Evolutionary conservation across 169 alveolate genomes (phyloP).

Genomic region (Cystoisospora suis): DNA sequence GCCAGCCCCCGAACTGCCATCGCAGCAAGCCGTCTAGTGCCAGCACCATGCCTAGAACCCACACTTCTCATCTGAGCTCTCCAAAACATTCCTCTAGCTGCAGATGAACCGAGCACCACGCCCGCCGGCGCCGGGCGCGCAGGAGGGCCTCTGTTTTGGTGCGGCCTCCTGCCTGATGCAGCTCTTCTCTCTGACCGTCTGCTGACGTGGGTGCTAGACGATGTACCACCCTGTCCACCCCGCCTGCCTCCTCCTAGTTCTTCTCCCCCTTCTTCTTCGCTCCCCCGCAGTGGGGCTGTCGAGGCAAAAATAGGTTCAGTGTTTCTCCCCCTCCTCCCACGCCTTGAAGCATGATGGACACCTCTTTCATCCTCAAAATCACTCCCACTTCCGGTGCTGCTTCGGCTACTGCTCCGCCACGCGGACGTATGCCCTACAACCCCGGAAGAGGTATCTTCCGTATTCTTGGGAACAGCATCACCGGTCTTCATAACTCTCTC

Average conservation of each 20-base stretch:
- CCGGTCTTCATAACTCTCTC: neutral
- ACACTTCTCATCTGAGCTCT: neutral
- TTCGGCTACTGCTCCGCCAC: slow-evolving; percentile 25
- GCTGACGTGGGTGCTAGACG: neutral
- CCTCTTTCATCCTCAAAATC: neutral
- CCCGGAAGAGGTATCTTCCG: neutral
- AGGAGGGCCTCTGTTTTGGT: neutral
- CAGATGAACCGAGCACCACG: too few relatives aligned
- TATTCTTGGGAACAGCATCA: neutral
- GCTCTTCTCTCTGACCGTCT: neutral
- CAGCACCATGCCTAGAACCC: neutral
- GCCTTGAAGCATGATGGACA: neutral
- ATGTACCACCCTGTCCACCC: neutral
- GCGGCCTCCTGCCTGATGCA: neutral
- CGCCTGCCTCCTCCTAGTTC: neutral
- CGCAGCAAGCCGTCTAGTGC: neutral
- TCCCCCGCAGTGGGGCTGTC: neutral
- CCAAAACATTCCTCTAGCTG: neutral
- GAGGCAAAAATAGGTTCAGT: neutral
- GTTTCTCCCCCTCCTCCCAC: neutral
- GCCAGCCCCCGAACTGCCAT: slow-evolving; percentile 11
- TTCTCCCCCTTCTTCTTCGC: neutral
- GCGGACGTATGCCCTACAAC: neutral
- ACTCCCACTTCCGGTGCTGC: slow-evolving; percentile 1
- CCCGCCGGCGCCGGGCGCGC: neutral